Conservation (phyloP, 805 yeast species). For the Starmerella roubikii region DNA sequence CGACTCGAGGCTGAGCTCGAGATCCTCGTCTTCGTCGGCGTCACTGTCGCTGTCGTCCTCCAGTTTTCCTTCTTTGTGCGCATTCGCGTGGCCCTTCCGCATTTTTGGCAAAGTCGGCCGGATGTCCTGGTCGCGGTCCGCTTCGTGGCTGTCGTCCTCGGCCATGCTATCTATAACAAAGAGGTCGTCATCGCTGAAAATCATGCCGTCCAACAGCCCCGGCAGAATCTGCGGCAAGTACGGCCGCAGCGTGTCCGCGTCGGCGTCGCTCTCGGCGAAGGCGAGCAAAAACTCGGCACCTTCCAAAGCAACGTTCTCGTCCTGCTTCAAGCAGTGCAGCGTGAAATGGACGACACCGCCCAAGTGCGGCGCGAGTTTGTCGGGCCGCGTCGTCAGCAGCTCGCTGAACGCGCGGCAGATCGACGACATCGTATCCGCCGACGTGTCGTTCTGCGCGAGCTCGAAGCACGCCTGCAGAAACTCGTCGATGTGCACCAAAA, state of each 20-base stretch:
- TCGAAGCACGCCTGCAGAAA: slow-evolving; percentile 51
- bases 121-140: slow-evolving; percentile 78
- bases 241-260: slow-evolving; percentile 41
- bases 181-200: slow-evolving; percentile 71
- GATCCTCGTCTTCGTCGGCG: slow-evolving; percentile 63
- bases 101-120: slow-evolving; percentile 65
- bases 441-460: slow-evolving; percentile 46
- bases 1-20: slow-evolving; percentile 50
- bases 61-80: slow-evolving; percentile 14
- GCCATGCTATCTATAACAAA: slow-evolving; percentile 51
- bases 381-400: slow-evolving; percentile 66
- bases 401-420: slow-evolving; percentile 64
- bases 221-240: slow-evolving; percentile 60
- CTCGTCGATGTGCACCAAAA: slow-evolving; percentile 50
- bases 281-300: slow-evolving; percentile 85
- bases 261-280: slow-evolving; percentile 49
- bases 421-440: slow-evolving; percentile 50
- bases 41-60: slow-evolving; percentile 41
- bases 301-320: slow-evolving; percentile 71
- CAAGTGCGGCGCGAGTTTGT: slow-evolving; percentile 63
- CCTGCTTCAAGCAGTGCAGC: slow-evolving; percentile 56
- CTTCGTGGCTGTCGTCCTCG: slow-evolving; percentile 61
- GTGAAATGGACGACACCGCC: slow-evolving; percentile 78
- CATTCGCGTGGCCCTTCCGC: slow-evolving; percentile 34
- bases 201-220: slow-evolving; percentile 65